Evolutionary conservation across 371 early-diverging fungal genomes (phyloP).

Genomic region (Lichtheimia hyalospora): DNA sequence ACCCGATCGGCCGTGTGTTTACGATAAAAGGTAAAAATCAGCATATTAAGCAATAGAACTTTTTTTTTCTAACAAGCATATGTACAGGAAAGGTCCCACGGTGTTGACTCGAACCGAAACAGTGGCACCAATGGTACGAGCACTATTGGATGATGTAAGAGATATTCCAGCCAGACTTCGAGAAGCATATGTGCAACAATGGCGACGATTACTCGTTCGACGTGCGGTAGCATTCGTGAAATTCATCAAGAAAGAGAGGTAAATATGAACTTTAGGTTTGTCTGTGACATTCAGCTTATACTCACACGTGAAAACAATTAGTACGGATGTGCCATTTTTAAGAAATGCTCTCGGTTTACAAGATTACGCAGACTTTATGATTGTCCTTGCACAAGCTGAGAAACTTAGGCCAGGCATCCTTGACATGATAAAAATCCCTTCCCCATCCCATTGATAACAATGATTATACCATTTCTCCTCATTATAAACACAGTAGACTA

Average conservation of each 20-base stretch:
- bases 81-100: slow-evolving; percentile 8
- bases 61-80: neutral
- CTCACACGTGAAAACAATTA: neutral
- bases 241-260: slow-evolving; percentile 54
- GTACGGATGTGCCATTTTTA: slow-evolving; percentile 5
- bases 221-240: slow-evolving; percentile 51
- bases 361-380: slow-evolving; percentile 40
- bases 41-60: neutral
- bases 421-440: slow-evolving; percentile 9
- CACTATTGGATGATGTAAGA: slow-evolving; percentile 46
- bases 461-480: no score
- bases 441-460: no score
- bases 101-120: slow-evolving; percentile 39
- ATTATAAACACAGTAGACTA: no score
- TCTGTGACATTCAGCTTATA: neutral
- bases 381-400: slow-evolving; percentile 59
- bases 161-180: slow-evolving; percentile 49
- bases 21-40: slow-evolving; percentile 9
- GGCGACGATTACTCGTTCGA: slow-evolving; percentile 50
- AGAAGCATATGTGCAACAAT: slow-evolving; percentile 57
- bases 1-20: neutral
- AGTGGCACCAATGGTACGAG: slow-evolving; percentile 56
- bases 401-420: slow-evolving; percentile 52
- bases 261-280: slow-evolving; percentile 15
- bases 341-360: slow-evolving; percentile 35